Conservation (phyloP, 495 filamentous ascomycete genomes). For the Durotheca rogersii region DNA sequence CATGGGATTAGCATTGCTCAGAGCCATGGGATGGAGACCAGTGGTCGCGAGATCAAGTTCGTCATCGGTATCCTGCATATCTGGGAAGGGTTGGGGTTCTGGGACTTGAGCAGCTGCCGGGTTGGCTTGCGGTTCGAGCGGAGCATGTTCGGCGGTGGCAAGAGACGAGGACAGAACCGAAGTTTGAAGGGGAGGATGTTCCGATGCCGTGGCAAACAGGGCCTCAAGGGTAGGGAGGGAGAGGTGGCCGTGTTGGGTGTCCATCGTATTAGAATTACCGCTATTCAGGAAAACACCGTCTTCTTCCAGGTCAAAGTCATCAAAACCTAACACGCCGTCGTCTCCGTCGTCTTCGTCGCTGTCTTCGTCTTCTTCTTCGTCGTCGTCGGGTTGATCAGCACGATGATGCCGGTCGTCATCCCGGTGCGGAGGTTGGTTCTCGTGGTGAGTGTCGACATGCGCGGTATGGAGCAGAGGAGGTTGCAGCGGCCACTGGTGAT, state of each 20-base stretch:
- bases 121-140: background rate
- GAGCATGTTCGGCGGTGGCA: conserved; percentile 3
- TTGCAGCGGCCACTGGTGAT: conserved; percentile 10
- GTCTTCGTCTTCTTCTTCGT: conserved; percentile 23
- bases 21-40: conserved; percentile 29
- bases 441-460: conserved; percentile 12
- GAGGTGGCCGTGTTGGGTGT: conserved; percentile 24
- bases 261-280: conserved; percentile 19
- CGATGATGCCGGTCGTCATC: background rate
- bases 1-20: conserved; percentile 28
- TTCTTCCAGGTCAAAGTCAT: conserved; percentile 27
- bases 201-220: conserved; percentile 17
- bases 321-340: conserved; percentile 25
- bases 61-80: conserved; percentile 24
- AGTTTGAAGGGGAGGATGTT: conserved; percentile 9
- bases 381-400: background rate
- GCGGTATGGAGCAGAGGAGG: conserved; percentile 2
- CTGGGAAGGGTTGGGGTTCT: conserved; percentile 1
- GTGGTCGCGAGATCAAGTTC: conserved; percentile 16
- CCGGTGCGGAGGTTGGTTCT: background rate
- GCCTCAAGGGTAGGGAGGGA: conserved; percentile 16
- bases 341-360: conserved; percentile 23
- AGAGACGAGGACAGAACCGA: conserved; percentile 7
- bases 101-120: conserved; percentile 1
- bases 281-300: conserved; percentile 28